Evolutionary conservation across 2,329 filamentous ascomycete genomes (phyloP).

Genomic region (Diaporthe citrichinensis): DNA sequence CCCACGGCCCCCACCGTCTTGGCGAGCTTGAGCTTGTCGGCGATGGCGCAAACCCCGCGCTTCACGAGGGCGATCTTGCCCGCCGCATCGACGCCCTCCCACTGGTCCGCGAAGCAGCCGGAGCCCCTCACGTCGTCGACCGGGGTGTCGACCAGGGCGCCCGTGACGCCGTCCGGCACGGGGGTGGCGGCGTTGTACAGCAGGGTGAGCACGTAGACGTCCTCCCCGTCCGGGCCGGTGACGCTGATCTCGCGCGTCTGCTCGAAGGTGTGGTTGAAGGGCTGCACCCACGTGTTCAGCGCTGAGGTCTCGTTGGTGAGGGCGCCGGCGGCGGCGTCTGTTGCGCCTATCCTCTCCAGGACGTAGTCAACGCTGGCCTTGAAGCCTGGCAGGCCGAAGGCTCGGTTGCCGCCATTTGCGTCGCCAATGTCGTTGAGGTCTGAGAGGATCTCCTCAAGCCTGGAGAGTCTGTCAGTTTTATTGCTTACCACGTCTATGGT

Average conservation of each 20-base stretch:
- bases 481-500: neutral
- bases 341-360: constrained; percentile 57
- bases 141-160: constrained; percentile 54
- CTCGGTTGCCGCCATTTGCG: constrained; percentile 71
- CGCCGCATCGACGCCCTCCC: constrained; percentile 55
- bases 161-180: constrained; percentile 50
- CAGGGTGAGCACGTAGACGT: constrained; percentile 59
- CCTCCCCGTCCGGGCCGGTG: constrained; percentile 60
- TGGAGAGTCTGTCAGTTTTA: constrained; percentile 44
- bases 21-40: constrained; percentile 60
- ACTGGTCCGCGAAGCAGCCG: constrained; percentile 58
- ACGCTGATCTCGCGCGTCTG: constrained; percentile 59
- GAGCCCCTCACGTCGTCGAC: constrained; percentile 54
- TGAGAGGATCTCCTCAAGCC: constrained; percentile 65
- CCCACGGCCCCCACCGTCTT: constrained; percentile 58
- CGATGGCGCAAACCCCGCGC: constrained; percentile 59
- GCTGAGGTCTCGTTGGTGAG: constrained; percentile 52
- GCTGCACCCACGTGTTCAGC: constrained; percentile 61
- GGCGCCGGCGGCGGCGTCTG: constrained; percentile 45
- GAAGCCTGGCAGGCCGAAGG: constrained; percentile 72
- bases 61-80: constrained; percentile 62
- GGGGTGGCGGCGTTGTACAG: constrained; percentile 63
- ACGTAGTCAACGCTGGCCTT: constrained; percentile 71
- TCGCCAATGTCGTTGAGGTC: constrained; percentile 63
- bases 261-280: constrained; percentile 62